Conservation (phyloP, 768 basidiomycete species). For the Boletus speciosus region DNA sequence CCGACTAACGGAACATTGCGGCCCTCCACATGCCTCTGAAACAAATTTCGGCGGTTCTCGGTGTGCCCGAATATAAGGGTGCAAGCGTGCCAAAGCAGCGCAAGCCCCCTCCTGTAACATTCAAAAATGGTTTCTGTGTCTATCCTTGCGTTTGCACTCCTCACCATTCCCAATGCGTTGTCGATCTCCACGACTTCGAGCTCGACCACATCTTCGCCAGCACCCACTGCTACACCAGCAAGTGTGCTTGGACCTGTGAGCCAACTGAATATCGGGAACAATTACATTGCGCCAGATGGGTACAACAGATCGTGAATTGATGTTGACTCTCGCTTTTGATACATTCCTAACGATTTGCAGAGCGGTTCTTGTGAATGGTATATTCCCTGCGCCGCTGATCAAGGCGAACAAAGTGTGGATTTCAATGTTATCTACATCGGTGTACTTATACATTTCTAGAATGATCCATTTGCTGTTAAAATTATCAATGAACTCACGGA, state of each 20-base stretch:
- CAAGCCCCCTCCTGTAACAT: too few relatives aligned
- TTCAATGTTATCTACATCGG: too few relatives aligned
- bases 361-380: constrained; percentile 41
- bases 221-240: not conserved
- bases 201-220: not conserved
- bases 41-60: not conserved
- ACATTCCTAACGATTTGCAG: constrained; percentile 18
- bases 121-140: constrained; percentile 3
- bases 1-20: not conserved
- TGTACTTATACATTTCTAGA: constrained; percentile 24
- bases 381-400: constrained; percentile 48
- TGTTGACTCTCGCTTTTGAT: not conserved
- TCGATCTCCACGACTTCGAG: not conserved
- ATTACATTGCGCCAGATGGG: constrained; percentile 46
- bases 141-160: constrained; percentile 8
- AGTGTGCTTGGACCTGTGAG: constrained; percentile 17
- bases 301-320: constrained; percentile 38
- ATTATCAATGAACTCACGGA: constrained; percentile 46
- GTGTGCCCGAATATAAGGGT: constrained; percentile 7
- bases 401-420: constrained; percentile 32
- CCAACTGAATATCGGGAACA: constrained; percentile 36
- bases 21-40: not conserved
- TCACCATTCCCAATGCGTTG: constrained; percentile 3
- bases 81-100: too few relatives aligned
- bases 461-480: constrained; percentile 37